phyloP scores from a whole-genome alignment of 164 flowering plant species.

The Euptelea pleiosperma region DNA sequence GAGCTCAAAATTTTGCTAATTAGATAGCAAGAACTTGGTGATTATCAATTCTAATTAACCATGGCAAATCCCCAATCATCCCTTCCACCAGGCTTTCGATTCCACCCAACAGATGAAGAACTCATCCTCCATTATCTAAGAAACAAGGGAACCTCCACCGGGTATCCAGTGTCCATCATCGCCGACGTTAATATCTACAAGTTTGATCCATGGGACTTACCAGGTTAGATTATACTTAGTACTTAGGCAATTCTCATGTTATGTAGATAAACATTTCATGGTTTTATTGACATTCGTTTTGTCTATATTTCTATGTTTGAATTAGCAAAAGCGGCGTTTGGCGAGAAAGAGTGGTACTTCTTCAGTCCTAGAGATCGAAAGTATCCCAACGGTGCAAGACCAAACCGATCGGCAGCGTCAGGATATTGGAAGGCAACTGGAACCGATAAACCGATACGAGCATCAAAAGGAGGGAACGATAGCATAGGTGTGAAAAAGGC shows the following conservation, averaged over 20 bases:
- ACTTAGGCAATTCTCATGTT: too few species aligned
- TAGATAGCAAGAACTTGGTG: background rate
- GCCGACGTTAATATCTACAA: conserved; percentile 52
- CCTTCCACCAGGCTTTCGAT: conserved; percentile 52
- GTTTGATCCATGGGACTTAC: conserved; percentile 52
- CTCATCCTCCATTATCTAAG: conserved; percentile 46
- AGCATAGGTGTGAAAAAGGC: conserved; percentile 54
- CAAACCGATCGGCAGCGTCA: conserved; percentile 55
- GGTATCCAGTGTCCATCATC: conserved; percentile 39
- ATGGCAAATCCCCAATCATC: conserved; percentile 3
- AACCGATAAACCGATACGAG: conserved; percentile 31
- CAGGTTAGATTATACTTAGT: conserved; percentile 23
- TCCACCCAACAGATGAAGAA: too few species aligned
- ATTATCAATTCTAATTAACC: background rate
- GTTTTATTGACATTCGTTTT: background rate
- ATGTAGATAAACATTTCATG: too few species aligned
- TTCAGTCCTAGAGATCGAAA: too few species aligned
- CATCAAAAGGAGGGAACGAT: conserved; percentile 9
- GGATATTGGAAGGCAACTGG: too few species aligned
- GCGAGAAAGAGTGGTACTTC: too few species aligned
- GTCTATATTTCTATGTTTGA: background rate
- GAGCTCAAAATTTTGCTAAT: background rate
- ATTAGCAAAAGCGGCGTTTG: conserved; percentile 35
- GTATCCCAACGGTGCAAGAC: conserved; percentile 56
- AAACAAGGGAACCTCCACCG: conserved; percentile 28